Base-by-base conservation (phyloP, 2,329 filamentous ascomycete species). In the Zalaria obscura region DNA sequence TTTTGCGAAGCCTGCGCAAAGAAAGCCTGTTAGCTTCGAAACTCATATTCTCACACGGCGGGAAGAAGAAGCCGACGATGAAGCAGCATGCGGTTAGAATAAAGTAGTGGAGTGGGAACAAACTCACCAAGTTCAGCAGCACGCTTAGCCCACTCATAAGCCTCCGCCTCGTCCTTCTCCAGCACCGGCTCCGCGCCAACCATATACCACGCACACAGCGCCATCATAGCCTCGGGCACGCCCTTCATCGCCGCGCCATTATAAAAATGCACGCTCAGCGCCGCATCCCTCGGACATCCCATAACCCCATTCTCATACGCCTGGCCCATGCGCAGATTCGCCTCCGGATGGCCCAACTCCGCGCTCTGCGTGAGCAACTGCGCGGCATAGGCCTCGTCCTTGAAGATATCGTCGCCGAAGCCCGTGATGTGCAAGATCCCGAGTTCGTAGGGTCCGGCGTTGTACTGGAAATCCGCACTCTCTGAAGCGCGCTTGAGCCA, bases 161-260 rank as follows among this genome's bases (percentile, higher is more conserved):
- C 91, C 61, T 98, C 91, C 51, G 82, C 81, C 60, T 96, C 89
- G 53, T 98, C 89, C 63, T 91, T 94, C 46, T 94, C 88, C 25
- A 98, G 66, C 9, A 96, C 78, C 0, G 88, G 87, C 50, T 88
- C 83, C 2, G 91, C 91, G 7, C 91, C 91, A 34, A 96, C 83
- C 72, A 96, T 83, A 61, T 96, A 98, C 91, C 91, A 98, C 7
- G 91, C 91, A 62, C 91, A 98, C 5, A 98, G 70, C 4, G 89
- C 89, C 88, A 98, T 94, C 87, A 96, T 96, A 38, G 87, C 89
- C 38, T 78, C 74, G 0, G 87, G 72, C 55, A 95, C 83, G 1
- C 85, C 86, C 36, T 74, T 72, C 55, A 93, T 83, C 2, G 91
- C 91, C 8, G 91, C 89, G 26, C 80, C 81, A 1, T 89, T 98